Evolutionary conservation across 768 basidiomycete species (phyloP).

Genomic region (Porphyrellus cyaneotinctus): DNA sequence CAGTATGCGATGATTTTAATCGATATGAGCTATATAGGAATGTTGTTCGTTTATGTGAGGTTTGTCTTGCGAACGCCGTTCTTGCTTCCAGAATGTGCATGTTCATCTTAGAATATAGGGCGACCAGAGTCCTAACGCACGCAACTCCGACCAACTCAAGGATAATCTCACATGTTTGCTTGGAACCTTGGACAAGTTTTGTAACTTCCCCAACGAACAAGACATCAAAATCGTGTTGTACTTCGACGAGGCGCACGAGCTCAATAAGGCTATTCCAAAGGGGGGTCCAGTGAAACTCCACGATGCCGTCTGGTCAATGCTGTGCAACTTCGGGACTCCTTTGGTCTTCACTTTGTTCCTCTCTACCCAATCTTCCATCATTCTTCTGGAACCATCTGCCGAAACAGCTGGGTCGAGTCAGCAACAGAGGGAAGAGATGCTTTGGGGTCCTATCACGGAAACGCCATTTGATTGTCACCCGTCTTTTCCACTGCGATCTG

Average conservation of each 20-base stretch:
- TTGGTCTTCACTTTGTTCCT: neutral
- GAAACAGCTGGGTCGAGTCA: neutral
- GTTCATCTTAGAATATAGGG: neutral
- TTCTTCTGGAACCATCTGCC: neutral
- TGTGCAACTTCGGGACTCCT: neutral
- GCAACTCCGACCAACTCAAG: neutral
- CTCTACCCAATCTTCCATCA: neutral
- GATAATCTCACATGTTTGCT: neutral
- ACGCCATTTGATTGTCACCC: neutral
- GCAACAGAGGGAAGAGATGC: neutral
- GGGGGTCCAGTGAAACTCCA: neutral
- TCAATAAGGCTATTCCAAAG: neutral
- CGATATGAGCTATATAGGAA: neutral
- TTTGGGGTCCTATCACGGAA: neutral
- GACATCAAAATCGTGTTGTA: neutral
- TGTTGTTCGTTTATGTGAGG: neutral
- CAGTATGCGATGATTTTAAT: neutral
- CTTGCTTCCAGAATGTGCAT: neutral
- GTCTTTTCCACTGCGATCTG: neutral
- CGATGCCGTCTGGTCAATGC: neutral
- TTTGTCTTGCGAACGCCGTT: neutral
- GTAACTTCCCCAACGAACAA: neutral
- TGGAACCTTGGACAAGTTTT: neutral
- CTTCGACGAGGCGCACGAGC: neutral
- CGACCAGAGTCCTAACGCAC: neutral